Evolutionary conservation across 1,284 basidiomycete species (phyloP), one percentile per base, ranked within the genome.

Genomic region (Malassezia brasiliensis): DNA sequence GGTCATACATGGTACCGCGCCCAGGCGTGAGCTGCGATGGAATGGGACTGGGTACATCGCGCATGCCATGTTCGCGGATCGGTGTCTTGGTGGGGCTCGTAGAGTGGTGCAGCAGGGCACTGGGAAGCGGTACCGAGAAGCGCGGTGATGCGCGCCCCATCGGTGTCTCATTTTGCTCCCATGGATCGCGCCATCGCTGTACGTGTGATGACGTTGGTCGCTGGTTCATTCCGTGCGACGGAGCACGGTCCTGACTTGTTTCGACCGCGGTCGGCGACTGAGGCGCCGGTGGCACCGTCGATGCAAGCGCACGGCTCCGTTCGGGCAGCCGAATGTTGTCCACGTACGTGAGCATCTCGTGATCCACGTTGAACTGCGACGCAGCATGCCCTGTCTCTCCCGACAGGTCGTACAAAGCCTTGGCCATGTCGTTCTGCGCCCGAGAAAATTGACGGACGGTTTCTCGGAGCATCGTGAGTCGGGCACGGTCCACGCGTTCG

Each of bases 381-480:
- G 60, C 64, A 14, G 63, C 61, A 45, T 68, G 65, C 51, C 66
- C 63, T 36, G 72, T 66, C 53, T 65, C 59, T 48, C 69, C 65
- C n/a, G 69, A 64, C 41, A 59, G 56, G 36, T 56, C 53, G 63
- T 68, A 67, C 47, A 63, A 48, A 15, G 60, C 51, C 51, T 64
- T 64, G 10, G 69, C 69, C 22, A 66, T 56, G 28, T 73, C 70
- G 45, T 62, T 60, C 47, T 68, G 61, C 2, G 63, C 70, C 17
- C 64, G 67, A 40, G 68, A 63, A 48, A 69, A 66, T 38, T 66
- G 63, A 53, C 62, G 59, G 12, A 69, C 65, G 12, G 62, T 51
- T 60, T 72, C 69, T 35, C 67, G 66, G 52, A 74, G 57, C 37
- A 69, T 44, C 28, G 64, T 61, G 42, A 74, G 64, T 10, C 72